Conservation (phyloP, 1,284 basidiomycete genomes). For the Phellopilus nigrolimitatus region DNA sequence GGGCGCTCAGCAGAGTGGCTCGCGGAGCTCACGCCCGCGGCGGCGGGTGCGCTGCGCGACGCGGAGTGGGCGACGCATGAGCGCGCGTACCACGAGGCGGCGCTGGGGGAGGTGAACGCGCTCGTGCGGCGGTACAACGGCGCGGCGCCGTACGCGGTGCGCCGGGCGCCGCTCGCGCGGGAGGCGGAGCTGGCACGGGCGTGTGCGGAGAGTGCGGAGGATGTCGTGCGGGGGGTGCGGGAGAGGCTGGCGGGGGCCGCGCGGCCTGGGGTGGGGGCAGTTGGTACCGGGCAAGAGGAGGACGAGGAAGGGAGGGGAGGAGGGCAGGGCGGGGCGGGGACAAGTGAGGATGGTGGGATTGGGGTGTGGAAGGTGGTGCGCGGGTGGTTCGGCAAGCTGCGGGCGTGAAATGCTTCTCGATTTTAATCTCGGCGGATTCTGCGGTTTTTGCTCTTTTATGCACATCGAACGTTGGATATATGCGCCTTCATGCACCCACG, state of each 20-base stretch:
- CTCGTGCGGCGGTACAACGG: conserved; percentile 77
- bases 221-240: conserved; percentile 44
- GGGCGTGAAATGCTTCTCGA: not conserved
- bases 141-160: conserved; percentile 69
- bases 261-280: not conserved
- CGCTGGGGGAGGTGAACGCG: conserved; percentile 67
- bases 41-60: conserved; percentile 55
- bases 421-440: too few relatives aligned
- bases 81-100: conserved; percentile 62
- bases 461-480: not conserved
- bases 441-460: not conserved
- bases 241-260: conserved; percentile 26
- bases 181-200: conserved; percentile 54
- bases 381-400: conserved; percentile 25
- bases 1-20: conserved; percentile 39
- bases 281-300: not conserved
- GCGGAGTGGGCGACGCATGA: conserved; percentile 72
- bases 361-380: conserved; percentile 26
- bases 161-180: conserved; percentile 54
- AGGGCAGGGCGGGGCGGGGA: conserved; percentile 6
- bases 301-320: conserved; percentile 7
- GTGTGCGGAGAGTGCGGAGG: conserved; percentile 49
- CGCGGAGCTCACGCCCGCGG: conserved; percentile 39
- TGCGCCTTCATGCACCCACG: too few relatives aligned
- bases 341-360: not conserved